Evolutionary conservation across 169 alveolate species (phyloP).

Genomic region (Hepatocystis sp.): DNA sequence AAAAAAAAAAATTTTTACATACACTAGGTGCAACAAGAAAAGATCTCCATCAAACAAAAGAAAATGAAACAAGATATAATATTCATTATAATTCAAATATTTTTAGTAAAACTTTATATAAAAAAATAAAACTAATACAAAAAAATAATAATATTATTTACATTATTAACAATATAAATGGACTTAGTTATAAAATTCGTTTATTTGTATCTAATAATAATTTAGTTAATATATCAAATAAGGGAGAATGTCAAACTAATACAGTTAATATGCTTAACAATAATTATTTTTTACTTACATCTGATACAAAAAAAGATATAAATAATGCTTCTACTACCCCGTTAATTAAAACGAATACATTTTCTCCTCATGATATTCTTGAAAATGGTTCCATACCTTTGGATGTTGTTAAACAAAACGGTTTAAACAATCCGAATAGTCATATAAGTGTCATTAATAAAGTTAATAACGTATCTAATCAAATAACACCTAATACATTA

Average conservation of each 20-base stretch:
- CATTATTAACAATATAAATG: conserved; percentile 46
- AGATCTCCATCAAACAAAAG: conserved; percentile 41
- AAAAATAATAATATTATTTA: conserved; percentile 9
- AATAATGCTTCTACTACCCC: too few species aligned
- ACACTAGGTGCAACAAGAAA: conserved; percentile 34
- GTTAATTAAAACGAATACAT: too few species aligned
- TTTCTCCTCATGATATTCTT: too few species aligned
- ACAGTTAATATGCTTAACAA: conserved; percentile 2
- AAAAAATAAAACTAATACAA: conserved; percentile 35
- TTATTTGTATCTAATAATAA: background rate
- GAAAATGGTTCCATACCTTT: too few species aligned
- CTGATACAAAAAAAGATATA: conserved; percentile 6
- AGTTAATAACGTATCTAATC: background rate
- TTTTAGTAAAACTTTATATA: conserved; percentile 30
- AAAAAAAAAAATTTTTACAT: conserved; percentile 37
- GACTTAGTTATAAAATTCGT: conserved; percentile 14
- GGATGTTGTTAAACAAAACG: too few species aligned
- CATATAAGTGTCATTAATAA: too few species aligned
- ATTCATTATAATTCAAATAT: conserved; percentile 30
- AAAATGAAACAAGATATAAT: conserved; percentile 38
- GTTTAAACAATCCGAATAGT: too few species aligned
- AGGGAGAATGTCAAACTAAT: background rate
- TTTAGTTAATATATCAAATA: background rate
- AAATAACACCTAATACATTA: background rate
- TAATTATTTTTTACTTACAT: conserved; percentile 3